Evolutionary conservation across 805 yeast species (phyloP).

Genomic region (Yarrowia sp.): DNA sequence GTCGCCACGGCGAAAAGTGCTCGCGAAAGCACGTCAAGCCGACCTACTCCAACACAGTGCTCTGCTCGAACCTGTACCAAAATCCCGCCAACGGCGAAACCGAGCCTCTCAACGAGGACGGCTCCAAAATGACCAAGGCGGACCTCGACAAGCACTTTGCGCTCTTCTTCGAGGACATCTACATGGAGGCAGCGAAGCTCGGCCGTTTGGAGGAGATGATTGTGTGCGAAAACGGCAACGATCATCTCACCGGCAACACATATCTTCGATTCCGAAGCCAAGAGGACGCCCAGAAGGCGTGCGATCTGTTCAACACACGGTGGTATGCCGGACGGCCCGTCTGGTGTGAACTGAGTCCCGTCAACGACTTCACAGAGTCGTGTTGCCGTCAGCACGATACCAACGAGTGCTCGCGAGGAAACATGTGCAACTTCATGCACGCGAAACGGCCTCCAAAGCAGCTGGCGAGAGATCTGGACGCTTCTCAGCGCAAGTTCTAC

Average conservation of each 20-base stretch:
- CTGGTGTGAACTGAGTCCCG: slow-evolving; percentile 76
- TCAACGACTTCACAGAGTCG: slow-evolving; percentile 64
- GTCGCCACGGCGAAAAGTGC: slow-evolving; percentile 89
- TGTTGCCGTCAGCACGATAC: slow-evolving; percentile 70
- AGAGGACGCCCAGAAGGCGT: slow-evolving; percentile 59
- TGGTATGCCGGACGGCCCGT: slow-evolving; percentile 84
- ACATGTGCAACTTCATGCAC: slow-evolving; percentile 85
- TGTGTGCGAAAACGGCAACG: slow-evolving; percentile 79
- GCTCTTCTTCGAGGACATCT: slow-evolving; percentile 68
- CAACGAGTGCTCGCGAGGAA: slow-evolving; percentile 70
- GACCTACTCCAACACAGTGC: slow-evolving; percentile 57
- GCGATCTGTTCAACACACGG: slow-evolving; percentile 62
- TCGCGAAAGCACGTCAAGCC: slow-evolving; percentile 69
- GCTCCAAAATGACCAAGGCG: slow-evolving; percentile 36
- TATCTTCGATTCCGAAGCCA: slow-evolving; percentile 60
- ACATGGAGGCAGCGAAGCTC: slow-evolving; percentile 53
- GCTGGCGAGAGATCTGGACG: slow-evolving; percentile 45
- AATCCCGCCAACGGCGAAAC: slow-evolving; percentile 46
- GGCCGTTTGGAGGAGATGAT: slow-evolving; percentile 59
- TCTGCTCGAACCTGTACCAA: slow-evolving; percentile 62
- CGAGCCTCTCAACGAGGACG: slow-evolving; percentile 29
- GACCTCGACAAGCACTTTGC: slow-evolving; percentile 52
- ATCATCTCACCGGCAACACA: slow-evolving; percentile 78
- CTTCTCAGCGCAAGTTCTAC: slow-evolving; percentile 40
- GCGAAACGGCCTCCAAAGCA: slow-evolving; percentile 53